Percentiles rank a stretch among this genome's conserved stretches.
Evolutionary conservation across 2,329 filamentous ascomycete species (phyloP).

Genomic region (Ceratocystis colombiana): DNA sequence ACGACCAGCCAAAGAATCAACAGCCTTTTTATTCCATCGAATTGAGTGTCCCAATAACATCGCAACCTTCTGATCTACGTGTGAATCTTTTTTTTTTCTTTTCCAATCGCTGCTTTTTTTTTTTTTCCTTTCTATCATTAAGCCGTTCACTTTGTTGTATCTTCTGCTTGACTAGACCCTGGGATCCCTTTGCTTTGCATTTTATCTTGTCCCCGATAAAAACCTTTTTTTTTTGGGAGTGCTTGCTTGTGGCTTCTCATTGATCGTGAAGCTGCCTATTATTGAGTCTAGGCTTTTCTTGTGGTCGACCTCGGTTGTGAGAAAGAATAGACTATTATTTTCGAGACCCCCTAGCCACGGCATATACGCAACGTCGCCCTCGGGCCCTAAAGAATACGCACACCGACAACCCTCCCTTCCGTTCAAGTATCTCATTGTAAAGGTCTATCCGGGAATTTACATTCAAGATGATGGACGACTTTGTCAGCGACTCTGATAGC

Average conservation of each 20-base stretch:
- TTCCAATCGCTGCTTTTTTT: not conserved
- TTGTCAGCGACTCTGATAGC: conserved; percentile 93
- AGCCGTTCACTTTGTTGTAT: too few species aligned
- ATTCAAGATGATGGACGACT: conserved; percentile 73
- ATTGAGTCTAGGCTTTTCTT: not conserved
- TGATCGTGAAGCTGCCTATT: too few species aligned
- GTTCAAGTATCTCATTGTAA: not conserved
- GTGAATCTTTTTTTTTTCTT: conserved; percentile 1
- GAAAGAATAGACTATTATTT: not conserved
- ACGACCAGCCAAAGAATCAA: not conserved
- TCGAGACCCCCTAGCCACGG: not conserved
- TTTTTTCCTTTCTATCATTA: not conserved
- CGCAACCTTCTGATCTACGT: not conserved
- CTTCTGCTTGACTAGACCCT: not conserved
- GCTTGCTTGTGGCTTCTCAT: too few species aligned
- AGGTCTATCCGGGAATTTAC: not conserved
- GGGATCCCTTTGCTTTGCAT: not conserved
- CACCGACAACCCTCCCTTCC: not conserved
- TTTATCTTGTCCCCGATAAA: not conserved
- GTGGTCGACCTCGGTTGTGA: not conserved
- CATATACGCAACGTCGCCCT: not conserved
- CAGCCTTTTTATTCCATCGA: not conserved
- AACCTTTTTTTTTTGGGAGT: not conserved
- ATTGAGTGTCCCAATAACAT: conserved; percentile 6
- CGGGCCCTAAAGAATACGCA: not conserved